Evolutionary conservation across 306 rosid genomes (phyloP).

Genomic region (Acmispon strigosus): DNA sequence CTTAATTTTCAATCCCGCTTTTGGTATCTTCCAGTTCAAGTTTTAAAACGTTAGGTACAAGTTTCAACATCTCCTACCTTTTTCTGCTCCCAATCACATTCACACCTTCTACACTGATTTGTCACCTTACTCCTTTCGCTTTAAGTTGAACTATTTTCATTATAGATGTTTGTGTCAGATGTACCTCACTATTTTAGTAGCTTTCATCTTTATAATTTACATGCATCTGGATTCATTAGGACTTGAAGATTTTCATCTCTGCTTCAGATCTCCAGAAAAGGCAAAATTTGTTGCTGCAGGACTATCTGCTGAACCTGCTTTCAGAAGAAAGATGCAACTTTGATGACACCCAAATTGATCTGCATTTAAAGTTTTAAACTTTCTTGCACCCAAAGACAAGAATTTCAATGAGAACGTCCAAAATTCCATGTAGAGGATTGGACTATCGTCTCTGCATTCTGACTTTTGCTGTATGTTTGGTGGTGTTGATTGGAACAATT

Average conservation of each 20-base stretch:
- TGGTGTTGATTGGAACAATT: conserved; percentile 36
- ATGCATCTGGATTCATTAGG: neutral
- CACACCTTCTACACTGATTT: conserved; percentile 37
- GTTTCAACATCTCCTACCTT: conserved; percentile 33
- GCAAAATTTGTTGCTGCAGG: neutral
- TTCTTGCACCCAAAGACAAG: neutral
- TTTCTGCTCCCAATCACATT: conserved; percentile 23
- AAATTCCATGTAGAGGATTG: conserved; percentile 34
- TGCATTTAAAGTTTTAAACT: neutral
- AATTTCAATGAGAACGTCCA: conserved; percentile 44
- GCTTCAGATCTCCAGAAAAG: neutral
- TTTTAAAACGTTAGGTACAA: conserved; percentile 37
- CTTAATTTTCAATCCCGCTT: conserved; percentile 6
- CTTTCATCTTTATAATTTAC: neutral
- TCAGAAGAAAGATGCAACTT: neutral
- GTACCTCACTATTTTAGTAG: neutral
- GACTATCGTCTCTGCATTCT: conserved; percentile 35
- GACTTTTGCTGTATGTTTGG: conserved; percentile 18
- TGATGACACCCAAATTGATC: neutral
- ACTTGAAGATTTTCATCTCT: neutral
- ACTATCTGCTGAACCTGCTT: conserved; percentile 1
- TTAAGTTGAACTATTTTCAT: conserved; percentile 15
- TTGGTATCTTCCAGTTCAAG: conserved; percentile 37
- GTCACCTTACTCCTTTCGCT: conserved; percentile 30
- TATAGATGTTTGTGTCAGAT: neutral